Evolutionary conservation across 1,284 basidiomycete species (phyloP), one percentile per base, ranked within the genome.

Genomic region (Puccinia coronata): DNA sequence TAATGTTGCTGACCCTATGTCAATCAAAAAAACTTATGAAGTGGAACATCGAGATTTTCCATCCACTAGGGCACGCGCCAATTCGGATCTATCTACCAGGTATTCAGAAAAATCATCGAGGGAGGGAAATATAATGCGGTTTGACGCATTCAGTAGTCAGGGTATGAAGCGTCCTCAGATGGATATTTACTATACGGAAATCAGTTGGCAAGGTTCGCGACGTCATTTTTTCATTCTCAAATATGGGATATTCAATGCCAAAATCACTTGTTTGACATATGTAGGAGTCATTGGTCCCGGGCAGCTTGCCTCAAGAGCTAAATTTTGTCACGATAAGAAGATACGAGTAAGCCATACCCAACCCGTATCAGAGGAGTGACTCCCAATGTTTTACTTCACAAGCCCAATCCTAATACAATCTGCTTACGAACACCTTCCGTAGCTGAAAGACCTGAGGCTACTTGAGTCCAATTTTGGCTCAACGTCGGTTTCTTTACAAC

Each of bases 381-480:
- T 31, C 8, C 34, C 34, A 12, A 8, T 61, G 20, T 43, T 43
- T 41, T n/a, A 36, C n/a, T 43, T 67, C n/a, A 20, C 41, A n/a
- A 47, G 63, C 20, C 20, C 23, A 41, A 41, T 41, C 16, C 25
- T 43, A 25, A 49, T 28, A n/a, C n/a, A 69, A 49, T 28, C 28
- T 16, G 23, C 63, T 47, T 20, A 28, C 63, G 23, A 67, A 28
- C n/a, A n/a, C 51, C 8, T 34, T 3, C 31, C 47, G 14, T 23
- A 72, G 70, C 49, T 43, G 70, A 72, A 53, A 72, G 70, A 72
- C 34, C 55, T 72, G 34, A 72, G 70, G 23, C 49, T 72, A 12
- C 70, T 72, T 55, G 43, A 72, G 25, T 72, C 70, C 11, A 72
- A 55, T n/a, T 36, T 51, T n/a, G 20, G 34, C 47, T 47, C 43